Evolutionary conservation across 2,329 filamentous ascomycete species (phyloP).

Genomic region (Hypoxylon sp.): DNA sequence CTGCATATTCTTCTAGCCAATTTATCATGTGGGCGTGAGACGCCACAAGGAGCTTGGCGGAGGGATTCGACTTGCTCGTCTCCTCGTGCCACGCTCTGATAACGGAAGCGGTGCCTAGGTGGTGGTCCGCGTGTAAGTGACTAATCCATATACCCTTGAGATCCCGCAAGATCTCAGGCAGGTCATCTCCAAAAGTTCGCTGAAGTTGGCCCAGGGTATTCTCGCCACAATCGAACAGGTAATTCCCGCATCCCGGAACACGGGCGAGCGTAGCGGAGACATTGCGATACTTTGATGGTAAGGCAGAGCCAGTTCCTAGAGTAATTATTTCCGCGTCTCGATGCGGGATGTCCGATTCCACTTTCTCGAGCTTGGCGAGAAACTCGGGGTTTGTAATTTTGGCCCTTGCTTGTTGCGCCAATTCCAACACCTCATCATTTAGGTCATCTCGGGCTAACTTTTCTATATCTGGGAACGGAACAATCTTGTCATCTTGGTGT

Average conservation of each 20-base stretch:
- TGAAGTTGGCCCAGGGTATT: constrained; percentile 90
- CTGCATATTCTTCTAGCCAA: constrained; percentile 83
- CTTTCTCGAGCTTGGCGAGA: constrained; percentile 57
- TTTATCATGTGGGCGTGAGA: constrained; percentile 78
- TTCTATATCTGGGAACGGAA: constrained; percentile 63
- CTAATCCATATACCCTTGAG: constrained; percentile 91
- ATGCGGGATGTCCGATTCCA: constrained; percentile 76
- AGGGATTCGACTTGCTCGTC: constrained; percentile 55
- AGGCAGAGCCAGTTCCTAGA: constrained; percentile 90
- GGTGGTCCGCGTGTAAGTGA: constrained; percentile 96
- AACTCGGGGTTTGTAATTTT: constrained; percentile 48
- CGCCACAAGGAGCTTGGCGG: constrained; percentile 71
- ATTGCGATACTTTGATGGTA: constrained; percentile 94
- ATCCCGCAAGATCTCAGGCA: constrained; percentile 81
- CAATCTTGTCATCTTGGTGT: constrained; percentile 61
- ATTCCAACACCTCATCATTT: constrained; percentile 59
- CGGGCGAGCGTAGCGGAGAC: constrained; percentile 89
- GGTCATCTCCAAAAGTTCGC: constrained; percentile 75
- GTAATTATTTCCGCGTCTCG: constrained; percentile 85
- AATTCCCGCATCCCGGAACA: constrained; percentile 87
- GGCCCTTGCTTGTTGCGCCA: constrained; percentile 65
- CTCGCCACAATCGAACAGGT: constrained; percentile 92
- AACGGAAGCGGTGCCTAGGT: constrained; percentile 85
- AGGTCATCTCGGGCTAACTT: constrained; percentile 58
- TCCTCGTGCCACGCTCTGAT: constrained; percentile 83